Conservation (phyloP, 106 monocot genomes). For the Dioscorea dumetorum region DNA sequence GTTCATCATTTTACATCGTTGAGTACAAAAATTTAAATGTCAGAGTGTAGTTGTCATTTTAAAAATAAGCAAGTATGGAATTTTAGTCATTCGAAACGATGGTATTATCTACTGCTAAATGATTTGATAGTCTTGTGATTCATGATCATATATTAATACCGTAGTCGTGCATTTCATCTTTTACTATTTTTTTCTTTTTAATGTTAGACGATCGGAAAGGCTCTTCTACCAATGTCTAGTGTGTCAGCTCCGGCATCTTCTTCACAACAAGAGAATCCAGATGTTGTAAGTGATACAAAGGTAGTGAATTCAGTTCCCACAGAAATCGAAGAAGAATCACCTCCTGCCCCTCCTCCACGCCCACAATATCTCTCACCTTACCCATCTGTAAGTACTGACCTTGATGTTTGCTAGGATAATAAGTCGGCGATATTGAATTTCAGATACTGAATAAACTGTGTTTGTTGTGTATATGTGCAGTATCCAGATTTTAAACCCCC, state of each 20-base stretch:
- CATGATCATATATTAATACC: too few species aligned
- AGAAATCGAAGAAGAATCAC: slow-evolving; percentile 29
- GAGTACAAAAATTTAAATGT: too few species aligned
- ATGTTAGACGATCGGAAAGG: slow-evolving; percentile 54
- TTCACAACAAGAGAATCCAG: neutral
- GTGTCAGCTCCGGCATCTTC: slow-evolving; percentile 27
- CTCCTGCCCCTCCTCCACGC: neutral
- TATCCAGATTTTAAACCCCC: slow-evolving; percentile 43
- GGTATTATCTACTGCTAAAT: too few species aligned
- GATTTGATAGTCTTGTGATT: too few species aligned
- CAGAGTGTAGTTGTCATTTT: too few species aligned
- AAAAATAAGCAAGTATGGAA: too few species aligned
- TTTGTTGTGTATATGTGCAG: slow-evolving; percentile 13
- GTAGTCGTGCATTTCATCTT: neutral
- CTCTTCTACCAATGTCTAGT: slow-evolving; percentile 37
- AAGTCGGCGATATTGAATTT: neutral
- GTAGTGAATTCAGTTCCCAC: slow-evolving; percentile 36
- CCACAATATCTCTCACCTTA: slow-evolving; percentile 52
- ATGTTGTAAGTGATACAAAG: slow-evolving; percentile 7
- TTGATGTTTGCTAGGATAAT: neutral
- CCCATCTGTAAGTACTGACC: slow-evolving; percentile 32
- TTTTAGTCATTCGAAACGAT: too few species aligned
- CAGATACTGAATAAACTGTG: neutral
- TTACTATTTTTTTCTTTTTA: neutral
- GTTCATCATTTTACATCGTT: too few species aligned